These are phyloP conservation scores for Pyrenochaeta sp. DNA, from an alignment of 2,329 filamentous ascomycete genomes.

Conservation along the genomic window DNA sequence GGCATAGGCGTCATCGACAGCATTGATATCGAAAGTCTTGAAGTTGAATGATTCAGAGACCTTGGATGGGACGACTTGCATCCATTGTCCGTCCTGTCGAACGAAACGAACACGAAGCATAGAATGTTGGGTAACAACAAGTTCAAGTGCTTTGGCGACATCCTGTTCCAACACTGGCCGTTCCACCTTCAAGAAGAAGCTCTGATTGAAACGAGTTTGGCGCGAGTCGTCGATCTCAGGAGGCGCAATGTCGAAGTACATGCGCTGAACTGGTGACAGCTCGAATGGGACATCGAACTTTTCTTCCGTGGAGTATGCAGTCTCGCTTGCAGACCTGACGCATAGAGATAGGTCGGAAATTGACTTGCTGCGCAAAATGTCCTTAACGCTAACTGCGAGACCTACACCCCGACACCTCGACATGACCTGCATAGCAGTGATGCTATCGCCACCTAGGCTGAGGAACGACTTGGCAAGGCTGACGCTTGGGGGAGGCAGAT, in stretches of 20 bases:
- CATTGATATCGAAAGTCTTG: constrained; percentile 1
- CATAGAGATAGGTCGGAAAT: constrained; percentile 14
- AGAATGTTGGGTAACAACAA: constrained; percentile 19
- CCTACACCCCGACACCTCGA: constrained; percentile 11
- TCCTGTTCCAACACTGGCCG: constrained; percentile 21
- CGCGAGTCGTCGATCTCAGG: no score
- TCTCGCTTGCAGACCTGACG: constrained; percentile 2
- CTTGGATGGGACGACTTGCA: constrained; percentile 14
- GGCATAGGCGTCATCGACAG: neutral
- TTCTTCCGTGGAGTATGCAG: constrained; percentile 5
- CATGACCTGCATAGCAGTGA: constrained; percentile 31
- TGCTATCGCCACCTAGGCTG: constrained; percentile 32
- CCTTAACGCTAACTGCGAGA: constrained; percentile 18
- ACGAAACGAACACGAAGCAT: constrained; percentile 26
- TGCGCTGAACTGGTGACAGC: constrained; percentile 26
- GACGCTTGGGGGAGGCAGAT: constrained; percentile 27
- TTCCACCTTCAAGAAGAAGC: constrained; percentile 17
- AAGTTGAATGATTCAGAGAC: constrained; percentile 22
- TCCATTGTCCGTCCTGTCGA: constrained; percentile 20
- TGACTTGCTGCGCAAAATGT: constrained; percentile 24
- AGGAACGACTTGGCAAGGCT: constrained; percentile 21
- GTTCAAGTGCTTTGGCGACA: constrained; percentile 18
- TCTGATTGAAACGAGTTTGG: constrained; percentile 19
- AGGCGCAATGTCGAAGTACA: constrained; percentile 17
- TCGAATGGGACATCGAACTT: constrained; percentile 15